Percentiles rank a stretch among this genome's conserved stretches.
Evolutionary conservation across 2,329 filamentous ascomycete genomes (phyloP).

Genomic region (Lecanicillium sp.): DNA sequence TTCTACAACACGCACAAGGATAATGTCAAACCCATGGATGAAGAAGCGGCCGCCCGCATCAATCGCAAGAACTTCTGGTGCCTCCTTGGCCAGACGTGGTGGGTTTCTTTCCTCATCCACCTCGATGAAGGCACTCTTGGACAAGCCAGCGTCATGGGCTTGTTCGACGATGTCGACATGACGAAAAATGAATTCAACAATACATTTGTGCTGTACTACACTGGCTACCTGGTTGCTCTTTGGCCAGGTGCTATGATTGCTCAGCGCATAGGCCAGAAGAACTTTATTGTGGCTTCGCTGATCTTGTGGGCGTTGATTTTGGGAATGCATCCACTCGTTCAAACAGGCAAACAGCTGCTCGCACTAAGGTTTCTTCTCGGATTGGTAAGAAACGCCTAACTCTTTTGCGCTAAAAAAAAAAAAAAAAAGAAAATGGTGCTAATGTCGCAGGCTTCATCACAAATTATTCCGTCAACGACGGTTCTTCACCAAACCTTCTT

Average conservation of each 20-base stretch:
- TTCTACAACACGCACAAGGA: constrained; percentile 15
- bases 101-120: constrained; percentile 15
- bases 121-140: constrained; percentile 14
- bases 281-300: constrained; percentile 12
- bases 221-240: constrained; percentile 14
- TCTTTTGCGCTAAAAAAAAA: background rate
- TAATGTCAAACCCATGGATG: constrained; percentile 6
- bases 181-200: constrained; percentile 14
- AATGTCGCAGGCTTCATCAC: constrained; percentile 14
- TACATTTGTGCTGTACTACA: constrained; percentile 14
- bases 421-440: background rate
- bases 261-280: constrained; percentile 14
- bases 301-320: constrained; percentile 13
- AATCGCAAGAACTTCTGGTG: constrained; percentile 15
- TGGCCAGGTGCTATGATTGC: constrained; percentile 13
- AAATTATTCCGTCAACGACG: constrained; percentile 17
- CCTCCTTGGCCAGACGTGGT: constrained; percentile 13
- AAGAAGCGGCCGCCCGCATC: constrained; percentile 5
- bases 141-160: constrained; percentile 15
- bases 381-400: constrained; percentile 13
- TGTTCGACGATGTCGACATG: constrained; percentile 14
- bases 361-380: constrained; percentile 13
- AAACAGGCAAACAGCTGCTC: constrained; percentile 12
- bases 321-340: constrained; percentile 12
- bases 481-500: constrained; percentile 19